Conservation (phyloP, 1,139 yeast species). For the Pichia sp. region DNA sequence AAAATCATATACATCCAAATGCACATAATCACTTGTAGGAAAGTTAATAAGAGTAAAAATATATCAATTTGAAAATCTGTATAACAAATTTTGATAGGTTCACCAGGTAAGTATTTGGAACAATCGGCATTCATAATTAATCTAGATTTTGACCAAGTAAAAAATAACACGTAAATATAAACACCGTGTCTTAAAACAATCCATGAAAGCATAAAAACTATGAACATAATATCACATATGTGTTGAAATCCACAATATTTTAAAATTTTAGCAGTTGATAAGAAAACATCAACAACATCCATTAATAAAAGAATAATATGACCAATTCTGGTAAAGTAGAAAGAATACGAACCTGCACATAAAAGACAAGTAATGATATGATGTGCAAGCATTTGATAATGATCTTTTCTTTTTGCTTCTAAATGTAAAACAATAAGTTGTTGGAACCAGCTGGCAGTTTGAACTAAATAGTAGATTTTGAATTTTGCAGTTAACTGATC, state of each 20-base stretch:
- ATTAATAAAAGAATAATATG: constrained; percentile 70
- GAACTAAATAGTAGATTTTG: constrained; percentile 67
- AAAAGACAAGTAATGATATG: constrained; percentile 74
- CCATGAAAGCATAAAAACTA: constrained; percentile 66
- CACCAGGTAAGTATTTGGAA: constrained; percentile 21
- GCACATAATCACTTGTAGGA: constrained; percentile 59
- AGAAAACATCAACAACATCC: constrained; percentile 75
- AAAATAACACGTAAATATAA: constrained; percentile 61
- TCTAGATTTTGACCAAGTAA: constrained; percentile 37
- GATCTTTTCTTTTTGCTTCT: constrained; percentile 77
- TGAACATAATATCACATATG: constrained; percentile 65
- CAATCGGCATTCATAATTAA: constrained; percentile 41
- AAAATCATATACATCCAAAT: constrained; percentile 73
- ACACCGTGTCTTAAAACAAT: constrained; percentile 64
- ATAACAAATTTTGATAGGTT: constrained; percentile 44
- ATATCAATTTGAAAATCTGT: constrained; percentile 43
- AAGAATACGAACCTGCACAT: constrained; percentile 66
- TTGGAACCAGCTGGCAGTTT: constrained; percentile 74
- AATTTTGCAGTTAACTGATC: constrained; percentile 42
- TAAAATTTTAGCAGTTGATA: constrained; percentile 69
- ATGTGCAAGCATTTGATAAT: constrained; percentile 80
- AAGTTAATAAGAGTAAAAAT: constrained; percentile 53
- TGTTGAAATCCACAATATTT: constrained; percentile 60
- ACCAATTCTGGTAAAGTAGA: constrained; percentile 71
- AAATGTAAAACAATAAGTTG: constrained; percentile 71